These are phyloP conservation scores for Abrus precatorius DNA, from an alignment of 306 rosid species.

Conservation along the genomic window DNA sequence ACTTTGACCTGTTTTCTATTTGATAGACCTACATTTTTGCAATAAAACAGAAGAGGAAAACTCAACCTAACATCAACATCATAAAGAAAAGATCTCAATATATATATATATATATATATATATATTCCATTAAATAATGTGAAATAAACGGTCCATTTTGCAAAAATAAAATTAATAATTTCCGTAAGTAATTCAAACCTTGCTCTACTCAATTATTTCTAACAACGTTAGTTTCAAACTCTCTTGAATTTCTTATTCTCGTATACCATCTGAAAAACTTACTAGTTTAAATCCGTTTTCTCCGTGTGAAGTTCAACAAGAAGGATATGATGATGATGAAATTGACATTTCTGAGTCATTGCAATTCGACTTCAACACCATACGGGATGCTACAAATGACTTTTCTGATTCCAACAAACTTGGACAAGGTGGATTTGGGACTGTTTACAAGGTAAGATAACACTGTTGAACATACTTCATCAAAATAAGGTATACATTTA, in stretches of 20 bases:
- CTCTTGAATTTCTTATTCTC: not conserved
- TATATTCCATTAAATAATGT: not conserved
- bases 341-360: conserved; percentile 23
- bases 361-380: conserved; percentile 41
- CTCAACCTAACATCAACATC: no score
- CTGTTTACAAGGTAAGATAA: conserved; percentile 47
- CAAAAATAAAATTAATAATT: not conserved
- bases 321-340: conserved; percentile 23
- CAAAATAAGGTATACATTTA: not conserved
- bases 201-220: not conserved
- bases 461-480: not conserved
- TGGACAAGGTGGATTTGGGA: conserved; percentile 53
- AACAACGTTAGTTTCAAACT: not conserved
- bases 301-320: not conserved
- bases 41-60: no score
- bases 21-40: not conserved
- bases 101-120: no score
- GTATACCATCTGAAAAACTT: not conserved
- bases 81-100: no score
- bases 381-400: conserved; percentile 43
- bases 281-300: not conserved
- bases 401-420: conserved; percentile 46
- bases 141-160: not conserved
- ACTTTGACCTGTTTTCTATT: no score
- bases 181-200: not conserved